Percentiles rank a stretch among this genome's conserved stretches.
phyloP scores from a whole-genome alignment of 2,329 filamentous ascomycete genomes.

The Neocucurbitaria cava region DNA sequence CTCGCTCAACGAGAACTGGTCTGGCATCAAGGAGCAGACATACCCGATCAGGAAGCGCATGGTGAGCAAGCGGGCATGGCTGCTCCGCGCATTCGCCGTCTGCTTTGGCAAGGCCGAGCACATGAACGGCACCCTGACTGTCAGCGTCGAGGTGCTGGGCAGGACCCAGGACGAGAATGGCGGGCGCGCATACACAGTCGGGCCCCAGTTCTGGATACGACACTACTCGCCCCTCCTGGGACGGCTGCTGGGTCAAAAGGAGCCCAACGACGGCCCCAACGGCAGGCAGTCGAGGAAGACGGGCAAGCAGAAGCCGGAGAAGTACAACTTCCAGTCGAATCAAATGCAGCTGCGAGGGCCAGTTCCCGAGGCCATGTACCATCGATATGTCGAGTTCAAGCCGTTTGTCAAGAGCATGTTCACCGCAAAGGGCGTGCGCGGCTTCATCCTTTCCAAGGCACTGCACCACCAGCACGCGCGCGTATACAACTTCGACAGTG shows the following conservation, averaged over 20 bases:
- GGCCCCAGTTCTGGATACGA: conserved; percentile 77
- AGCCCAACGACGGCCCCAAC: conserved; percentile 55
- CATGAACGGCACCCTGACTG: conserved; percentile 72
- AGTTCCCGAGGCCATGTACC: conserved; percentile 80
- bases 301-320: conserved; percentile 61
- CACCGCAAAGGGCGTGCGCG: conserved; percentile 75
- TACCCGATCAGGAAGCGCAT: conserved; percentile 82
- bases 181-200: conserved; percentile 78
- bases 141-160: conserved; percentile 82
- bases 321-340: conserved; percentile 92
- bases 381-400: conserved; percentile 91
- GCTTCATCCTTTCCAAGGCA: conserved; percentile 80
- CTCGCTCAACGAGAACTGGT: conserved; percentile 69
- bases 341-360: conserved; percentile 88
- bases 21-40: conserved; percentile 67
- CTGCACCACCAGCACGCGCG: conserved; percentile 89
- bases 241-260: conserved; percentile 72
- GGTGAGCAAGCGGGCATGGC: conserved; percentile 85
- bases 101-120: conserved; percentile 67
- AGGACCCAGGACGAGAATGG: conserved; percentile 70
- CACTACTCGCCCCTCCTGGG: conserved; percentile 92
- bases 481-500: conserved; percentile 85
- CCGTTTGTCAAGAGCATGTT: conserved; percentile 93
- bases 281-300: conserved; percentile 48
- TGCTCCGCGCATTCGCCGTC: conserved; percentile 72